Evolutionary conservation across 2,329 filamentous ascomycete genomes (phyloP).

Genomic region (Corynespora cassiicola): DNA sequence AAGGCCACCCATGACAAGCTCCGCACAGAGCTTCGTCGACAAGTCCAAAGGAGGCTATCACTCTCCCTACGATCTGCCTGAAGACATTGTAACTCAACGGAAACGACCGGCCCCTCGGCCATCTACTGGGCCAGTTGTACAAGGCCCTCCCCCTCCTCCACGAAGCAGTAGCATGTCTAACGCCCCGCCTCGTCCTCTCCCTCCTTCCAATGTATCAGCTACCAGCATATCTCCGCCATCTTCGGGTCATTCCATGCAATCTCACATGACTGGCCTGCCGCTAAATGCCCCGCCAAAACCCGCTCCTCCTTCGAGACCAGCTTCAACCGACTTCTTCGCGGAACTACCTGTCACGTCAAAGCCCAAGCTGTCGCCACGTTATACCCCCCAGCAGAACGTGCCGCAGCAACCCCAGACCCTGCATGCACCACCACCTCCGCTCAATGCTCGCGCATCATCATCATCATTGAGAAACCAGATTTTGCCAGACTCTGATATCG

Average conservation of each 20-base stretch:
- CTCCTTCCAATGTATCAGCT: conserved; percentile 37
- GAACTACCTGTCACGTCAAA: conserved; percentile 55
- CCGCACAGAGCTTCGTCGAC: conserved; percentile 81
- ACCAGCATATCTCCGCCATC: conserved; percentile 48
- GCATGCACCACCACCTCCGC: conserved; percentile 27
- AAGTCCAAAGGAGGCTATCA: conserved; percentile 91
- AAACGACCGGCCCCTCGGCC: conserved; percentile 56
- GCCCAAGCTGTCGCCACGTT: conserved; percentile 46
- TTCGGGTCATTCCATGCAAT: conserved; percentile 45
- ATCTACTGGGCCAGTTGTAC: conserved; percentile 31
- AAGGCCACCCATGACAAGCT: conserved; percentile 58
- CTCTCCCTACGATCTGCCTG: conserved; percentile 93
- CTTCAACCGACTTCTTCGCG: conserved; percentile 54
- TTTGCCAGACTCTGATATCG: conserved; percentile 31
- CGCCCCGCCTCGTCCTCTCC: conserved; percentile 24
- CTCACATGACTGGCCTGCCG: conserved; percentile 37
- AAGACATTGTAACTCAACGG: conserved; percentile 78
- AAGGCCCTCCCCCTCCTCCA: conserved; percentile 59
- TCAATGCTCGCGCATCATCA: conserved; percentile 27
- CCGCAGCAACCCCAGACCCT: conserved; percentile 30
- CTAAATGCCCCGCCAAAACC: conserved; percentile 29
- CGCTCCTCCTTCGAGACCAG: conserved; percentile 31
- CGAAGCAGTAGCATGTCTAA: conserved; percentile 66
- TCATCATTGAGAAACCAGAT: conserved; percentile 44
- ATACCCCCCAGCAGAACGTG: conserved; percentile 43